These are phyloP conservation scores for Camellia lanceoleosa DNA, from an alignment of 148 eudicot genomes.

Conservation along the genomic window DNA sequence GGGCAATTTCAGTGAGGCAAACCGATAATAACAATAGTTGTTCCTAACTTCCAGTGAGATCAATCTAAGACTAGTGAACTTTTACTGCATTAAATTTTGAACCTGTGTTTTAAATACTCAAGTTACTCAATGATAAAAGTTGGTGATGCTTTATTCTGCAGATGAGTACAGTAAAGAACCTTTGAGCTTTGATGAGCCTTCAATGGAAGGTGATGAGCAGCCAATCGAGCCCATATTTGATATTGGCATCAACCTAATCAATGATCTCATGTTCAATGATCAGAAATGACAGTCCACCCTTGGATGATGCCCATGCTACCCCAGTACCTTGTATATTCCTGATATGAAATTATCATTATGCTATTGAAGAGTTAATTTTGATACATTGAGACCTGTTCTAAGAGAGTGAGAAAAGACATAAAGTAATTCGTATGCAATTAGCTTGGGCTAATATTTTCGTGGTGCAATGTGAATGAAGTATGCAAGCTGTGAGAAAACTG, in stretches of 20 bases:
- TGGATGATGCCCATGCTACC: neutral
- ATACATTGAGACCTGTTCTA: neutral
- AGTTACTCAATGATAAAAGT: neutral
- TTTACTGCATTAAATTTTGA: neutral
- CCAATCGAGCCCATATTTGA: constrained; percentile 85
- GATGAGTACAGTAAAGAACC: constrained; percentile 81
- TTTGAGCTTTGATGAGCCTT: constrained; percentile 23
- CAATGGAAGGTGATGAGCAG: constrained; percentile 45
- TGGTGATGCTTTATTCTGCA: constrained; percentile 26
- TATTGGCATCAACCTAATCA: constrained; percentile 59
- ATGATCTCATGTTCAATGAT: constrained; percentile 58
- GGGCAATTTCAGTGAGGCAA: neutral
- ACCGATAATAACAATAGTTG: neutral
- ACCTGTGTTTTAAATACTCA: neutral
- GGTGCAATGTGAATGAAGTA: neutral
- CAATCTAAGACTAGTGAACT: neutral
- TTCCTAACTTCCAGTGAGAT: too few relatives aligned
- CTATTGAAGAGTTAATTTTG: neutral
- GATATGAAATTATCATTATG: neutral
- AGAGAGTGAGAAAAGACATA: neutral
- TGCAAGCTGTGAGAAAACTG: neutral
- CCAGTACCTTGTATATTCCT: neutral
- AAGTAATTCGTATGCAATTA: neutral
- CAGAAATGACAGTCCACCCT: constrained; percentile 19
- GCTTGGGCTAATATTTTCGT: neutral